Percentiles rank a stretch among this genome's conserved stretches.
Evolutionary conservation across 257 asterid species (phyloP).

Genomic region (Solanum arcanum): DNA sequence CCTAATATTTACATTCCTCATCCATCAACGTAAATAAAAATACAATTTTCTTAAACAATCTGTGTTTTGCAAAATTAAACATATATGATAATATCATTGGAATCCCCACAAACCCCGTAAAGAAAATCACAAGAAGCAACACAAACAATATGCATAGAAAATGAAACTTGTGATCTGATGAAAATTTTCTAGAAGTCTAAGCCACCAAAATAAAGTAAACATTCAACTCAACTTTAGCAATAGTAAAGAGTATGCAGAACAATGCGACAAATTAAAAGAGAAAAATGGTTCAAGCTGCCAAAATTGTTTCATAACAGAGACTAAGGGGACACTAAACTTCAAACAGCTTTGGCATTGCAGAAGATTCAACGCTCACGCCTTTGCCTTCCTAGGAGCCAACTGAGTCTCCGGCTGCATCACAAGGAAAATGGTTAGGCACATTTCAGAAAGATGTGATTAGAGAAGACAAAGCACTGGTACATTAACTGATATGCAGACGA

Average conservation of each 20-base stretch:
- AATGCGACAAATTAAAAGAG: neutral
- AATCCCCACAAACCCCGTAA: too few relatives aligned
- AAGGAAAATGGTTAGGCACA: neutral
- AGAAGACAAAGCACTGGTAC: neutral
- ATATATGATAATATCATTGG: too few relatives aligned
- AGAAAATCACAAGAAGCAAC: neutral
- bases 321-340: neutral
- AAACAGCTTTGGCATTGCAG: neutral
- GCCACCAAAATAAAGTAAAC: neutral
- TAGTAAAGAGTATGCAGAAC: neutral
- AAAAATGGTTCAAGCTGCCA: neutral
- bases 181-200: neutral
- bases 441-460: neutral
- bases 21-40: neutral
- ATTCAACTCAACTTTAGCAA: neutral
- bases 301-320: neutral
- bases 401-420: constrained; percentile 15
- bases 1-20: neutral
- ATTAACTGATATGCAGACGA: neutral
- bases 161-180: neutral
- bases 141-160: neutral
- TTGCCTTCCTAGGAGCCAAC: constrained; percentile 9
- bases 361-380: neutral
- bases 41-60: neutral
- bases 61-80: neutral